Conservation (phyloP, 805 yeast genomes). For the Yarrowia keelungensis region DNA sequence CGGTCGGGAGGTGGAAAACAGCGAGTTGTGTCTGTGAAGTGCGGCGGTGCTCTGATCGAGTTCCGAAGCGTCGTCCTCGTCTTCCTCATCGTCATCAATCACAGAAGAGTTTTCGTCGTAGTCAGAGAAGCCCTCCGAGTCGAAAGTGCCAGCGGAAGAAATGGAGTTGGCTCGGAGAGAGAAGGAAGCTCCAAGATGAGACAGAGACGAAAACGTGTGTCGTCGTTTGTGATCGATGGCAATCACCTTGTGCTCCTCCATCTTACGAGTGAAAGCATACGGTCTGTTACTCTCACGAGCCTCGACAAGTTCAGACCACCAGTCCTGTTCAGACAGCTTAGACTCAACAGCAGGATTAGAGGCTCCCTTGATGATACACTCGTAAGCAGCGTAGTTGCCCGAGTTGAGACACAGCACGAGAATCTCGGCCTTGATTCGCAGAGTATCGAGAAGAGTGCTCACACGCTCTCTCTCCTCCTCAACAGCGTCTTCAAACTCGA, state of each 20-base stretch:
- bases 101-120: conserved; percentile 43
- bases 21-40: conserved; percentile 41
- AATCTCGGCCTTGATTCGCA: conserved; percentile 85
- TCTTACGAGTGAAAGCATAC: conserved; percentile 4
- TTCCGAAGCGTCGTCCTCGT: conserved; percentile 42
- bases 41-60: conserved; percentile 39
- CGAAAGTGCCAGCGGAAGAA: conserved; percentile 47
- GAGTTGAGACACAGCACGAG: conserved; percentile 70
- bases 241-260: conserved; percentile 31
- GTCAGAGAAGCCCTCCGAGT: conserved; percentile 40
- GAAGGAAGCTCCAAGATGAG: conserved; percentile 77
- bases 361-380: conserved; percentile 75
- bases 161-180: conserved; percentile 73
- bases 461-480: conserved; percentile 73
- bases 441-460: conserved; percentile 65
- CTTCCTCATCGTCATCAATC: conserved; percentile 44
- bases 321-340: conserved; percentile 66
- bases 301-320: conserved; percentile 75
- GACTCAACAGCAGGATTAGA: conserved; percentile 20
- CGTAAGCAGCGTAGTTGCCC: conserved; percentile 66
- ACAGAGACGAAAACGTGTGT: conserved; percentile 64
- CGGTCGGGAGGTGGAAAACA: conserved; percentile 27
- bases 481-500: conserved; percentile 75
- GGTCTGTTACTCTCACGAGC: conserved; percentile 32
- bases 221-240: conserved; percentile 45